These are phyloP conservation scores for Cardamine resedifolia DNA, from an alignment of 345 rosid genomes.

Conservation along the genomic window DNA sequence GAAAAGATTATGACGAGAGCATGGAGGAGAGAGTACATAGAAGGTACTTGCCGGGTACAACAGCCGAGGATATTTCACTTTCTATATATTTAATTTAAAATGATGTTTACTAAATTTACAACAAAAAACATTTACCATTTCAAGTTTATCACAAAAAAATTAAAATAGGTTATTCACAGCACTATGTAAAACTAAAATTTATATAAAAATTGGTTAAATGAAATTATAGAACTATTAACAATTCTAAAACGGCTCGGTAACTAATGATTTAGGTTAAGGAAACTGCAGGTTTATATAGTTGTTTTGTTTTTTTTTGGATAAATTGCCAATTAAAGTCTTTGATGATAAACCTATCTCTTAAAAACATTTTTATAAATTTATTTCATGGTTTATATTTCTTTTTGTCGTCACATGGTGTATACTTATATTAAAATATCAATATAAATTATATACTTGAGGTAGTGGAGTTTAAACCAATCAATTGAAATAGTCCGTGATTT, in stretches of 20 bases:
- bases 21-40: slow-evolving; percentile 23
- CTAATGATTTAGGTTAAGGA: neutral
- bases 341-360: neutral
- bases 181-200: no score
- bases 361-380: neutral
- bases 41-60: slow-evolving; percentile 60
- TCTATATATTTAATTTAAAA: neutral
- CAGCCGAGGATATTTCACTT: neutral
- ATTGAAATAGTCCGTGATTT: slow-evolving; percentile 30
- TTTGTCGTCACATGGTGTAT: neutral
- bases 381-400: neutral
- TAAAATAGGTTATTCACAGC: neutral
- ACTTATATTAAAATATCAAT: neutral
- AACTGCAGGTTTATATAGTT: neutral
- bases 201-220: no score
- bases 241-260: neutral
- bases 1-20: slow-evolving; percentile 43
- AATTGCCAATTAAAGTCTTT: neutral
- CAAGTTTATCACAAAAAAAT: no score
- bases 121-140: no score
- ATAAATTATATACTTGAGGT: neutral
- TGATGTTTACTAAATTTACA: neutral
- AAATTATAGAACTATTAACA: neutral
- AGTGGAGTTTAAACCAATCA: slow-evolving; percentile 18
- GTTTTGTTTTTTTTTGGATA: no score